Evolutionary conservation across 2,329 filamentous ascomycete species (phyloP), one percentile per base, ranked within the genome.

Genomic region (Bipolaris oryzae): DNA sequence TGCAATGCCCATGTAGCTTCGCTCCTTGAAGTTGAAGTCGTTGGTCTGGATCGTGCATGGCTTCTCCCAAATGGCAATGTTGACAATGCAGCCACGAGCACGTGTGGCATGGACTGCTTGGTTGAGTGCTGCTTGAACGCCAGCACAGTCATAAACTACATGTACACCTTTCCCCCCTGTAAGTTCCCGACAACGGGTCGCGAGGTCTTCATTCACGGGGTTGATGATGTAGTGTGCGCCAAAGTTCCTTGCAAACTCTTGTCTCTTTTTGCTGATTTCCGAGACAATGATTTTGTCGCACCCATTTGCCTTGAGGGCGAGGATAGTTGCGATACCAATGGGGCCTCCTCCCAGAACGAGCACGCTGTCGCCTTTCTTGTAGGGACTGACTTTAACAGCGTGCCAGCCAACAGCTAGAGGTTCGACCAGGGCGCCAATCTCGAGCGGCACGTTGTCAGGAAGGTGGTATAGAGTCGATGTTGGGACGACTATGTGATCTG

Each of bases 51-150:
- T 76, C 0, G 74, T 77, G 43, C 77, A 79, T n/a, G 77, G 69
- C 67, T 83, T 82, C 69, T 83, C 81, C 81, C 82, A 84, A 35
- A 85, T 81, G 7, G 82, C 83, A 49, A 85, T 82, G 53, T 85
- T 85, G 53, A 85, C 78, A 28, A 84, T 74, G 2, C 80, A 83
- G 3, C 82, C 82, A 41, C 80, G 66, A 11, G 81, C 80, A 37
- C 81, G 77, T 31, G 82, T 74, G 0, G 81, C 79, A 37, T 79
- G 75, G 11, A 84, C 74, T 1, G 80, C 82, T 50, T 77, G 72
- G 50, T 84, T 79, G 6, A 85, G 74, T 7, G 78, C 81, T 4
- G 76, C 65, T 62, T 84, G 83, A 11, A 84, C 81, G 10, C 83
- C 83, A 1, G 83, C 82, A 28, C 79, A 80, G 62, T 85, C 83